Evolutionary conservation across 768 basidiomycete species (phyloP).

Genomic region (Tricholoma matsutake): DNA sequence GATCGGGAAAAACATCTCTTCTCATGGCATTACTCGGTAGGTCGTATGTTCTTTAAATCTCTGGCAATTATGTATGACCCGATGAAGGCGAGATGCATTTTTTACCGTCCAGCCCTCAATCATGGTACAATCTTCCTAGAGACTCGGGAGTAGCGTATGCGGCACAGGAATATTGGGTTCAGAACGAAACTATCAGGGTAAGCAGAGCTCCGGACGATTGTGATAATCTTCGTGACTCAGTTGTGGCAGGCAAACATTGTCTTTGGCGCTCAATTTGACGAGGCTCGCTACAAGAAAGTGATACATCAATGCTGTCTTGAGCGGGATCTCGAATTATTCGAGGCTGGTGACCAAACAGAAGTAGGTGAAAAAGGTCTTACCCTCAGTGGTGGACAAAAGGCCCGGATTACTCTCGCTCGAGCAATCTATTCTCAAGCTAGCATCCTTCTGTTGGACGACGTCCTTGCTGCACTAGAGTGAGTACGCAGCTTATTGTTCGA

Average conservation of each 20-base stretch:
- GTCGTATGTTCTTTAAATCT: neutral
- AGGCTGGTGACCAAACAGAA: constrained; percentile 67
- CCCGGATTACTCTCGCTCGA: constrained; percentile 43
- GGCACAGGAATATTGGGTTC: constrained; percentile 84
- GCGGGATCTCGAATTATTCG: constrained; percentile 64
- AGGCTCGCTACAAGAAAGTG: constrained; percentile 74
- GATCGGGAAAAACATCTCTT: constrained; percentile 61
- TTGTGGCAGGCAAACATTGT: constrained; percentile 67
- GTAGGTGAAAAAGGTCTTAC: constrained; percentile 71
- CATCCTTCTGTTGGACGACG: constrained; percentile 70
- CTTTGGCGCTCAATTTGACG: constrained; percentile 75
- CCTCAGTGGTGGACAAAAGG: constrained; percentile 53
- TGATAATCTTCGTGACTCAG: neutral
- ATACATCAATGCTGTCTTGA: constrained; percentile 73
- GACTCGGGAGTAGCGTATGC: constrained; percentile 71
- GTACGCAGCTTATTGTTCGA: constrained; percentile 10
- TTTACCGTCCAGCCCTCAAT: constrained; percentile 43
- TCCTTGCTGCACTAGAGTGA: constrained; percentile 59
- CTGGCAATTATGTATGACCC: neutral
- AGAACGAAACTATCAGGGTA: constrained; percentile 73
- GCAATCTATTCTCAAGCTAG: constrained; percentile 51
- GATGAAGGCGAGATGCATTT: constrained; percentile 63
- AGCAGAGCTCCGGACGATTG: neutral
- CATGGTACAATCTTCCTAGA: constrained; percentile 71
- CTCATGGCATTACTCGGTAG: constrained; percentile 58